A percentile compares a stretch with the other conserved stretches of the same genome.
These are phyloP conservation scores for Cajanus cajan DNA, from an alignment of 306 rosid genomes.

Conservation along the genomic window DNA sequence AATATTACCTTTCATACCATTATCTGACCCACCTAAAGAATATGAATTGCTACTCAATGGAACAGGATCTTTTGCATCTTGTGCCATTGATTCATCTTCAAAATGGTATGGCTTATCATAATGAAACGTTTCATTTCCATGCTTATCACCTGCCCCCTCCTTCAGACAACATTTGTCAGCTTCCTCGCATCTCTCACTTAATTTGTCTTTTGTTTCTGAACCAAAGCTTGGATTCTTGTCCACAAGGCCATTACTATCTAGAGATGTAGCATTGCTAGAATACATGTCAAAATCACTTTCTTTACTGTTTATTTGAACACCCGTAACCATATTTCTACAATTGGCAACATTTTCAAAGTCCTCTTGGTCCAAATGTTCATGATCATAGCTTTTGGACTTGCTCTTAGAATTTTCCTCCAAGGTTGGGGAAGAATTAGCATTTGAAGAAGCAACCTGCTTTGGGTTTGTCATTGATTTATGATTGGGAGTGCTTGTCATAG, in stretches of 20 bases:
- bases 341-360: conserved; percentile 29
- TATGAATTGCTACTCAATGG: conserved; percentile 26
- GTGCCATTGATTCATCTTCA: conserved; percentile 43
- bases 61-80: conserved; percentile 39
- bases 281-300: conserved; percentile 17
- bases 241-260: conserved; percentile 1
- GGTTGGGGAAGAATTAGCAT: conserved; percentile 45
- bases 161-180: conserved; percentile 27
- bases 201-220: conserved; percentile 22
- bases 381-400: conserved; percentile 40
- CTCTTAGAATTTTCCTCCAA: conserved; percentile 43
- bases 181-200: conserved; percentile 39
- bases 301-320: conserved; percentile 27
- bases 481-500: conserved; percentile 38
- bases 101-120: conserved; percentile 36
- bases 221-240: conserved; percentile 29
- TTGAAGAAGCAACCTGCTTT: conserved; percentile 38
- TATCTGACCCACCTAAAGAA: conserved; percentile 32
- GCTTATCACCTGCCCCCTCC: conserved; percentile 40
- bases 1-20: conserved; percentile 39
- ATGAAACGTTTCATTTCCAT: conserved; percentile 33
- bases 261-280: conserved; percentile 28
- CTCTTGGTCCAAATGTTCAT: conserved; percentile 36
- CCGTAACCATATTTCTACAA: conserved; percentile 12
- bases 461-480: conserved; percentile 37